Base-by-base conservation (phyloP, 2,329 filamentous ascomycete species). In the Rutstroemia sp. region DNA sequence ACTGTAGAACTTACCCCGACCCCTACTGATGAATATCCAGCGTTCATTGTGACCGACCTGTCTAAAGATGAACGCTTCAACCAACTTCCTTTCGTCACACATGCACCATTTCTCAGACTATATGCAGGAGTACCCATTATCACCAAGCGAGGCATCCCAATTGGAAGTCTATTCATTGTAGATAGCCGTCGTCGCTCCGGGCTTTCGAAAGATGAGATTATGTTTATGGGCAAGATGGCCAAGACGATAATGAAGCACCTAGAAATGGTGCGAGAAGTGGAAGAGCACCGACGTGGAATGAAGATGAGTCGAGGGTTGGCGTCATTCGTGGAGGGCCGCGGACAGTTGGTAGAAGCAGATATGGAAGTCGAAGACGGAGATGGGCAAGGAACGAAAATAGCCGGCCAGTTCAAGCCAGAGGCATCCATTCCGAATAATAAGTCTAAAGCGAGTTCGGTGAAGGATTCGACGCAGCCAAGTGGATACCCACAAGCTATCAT, bases 131-230 rank as follows among this genome's bases (percentile, higher is more conserved):
- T 68, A 1, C 69, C 69, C 9, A 38, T 70, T n/a, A 67, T 68
- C 3, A 69, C 69, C 5, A 66, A 67, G 30, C 62, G 62, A 30
- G 69, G 69, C 9, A 68, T 69, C 19, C 62, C 64, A 2, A 82
- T 88, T 57, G 85, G 85, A 19, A 79, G 78, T 25, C 79, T 84
- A 52, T 80, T 80, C 56, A 75, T 87, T 4, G 71, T 85, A 3
- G 83, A 86, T 61, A 77, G 79, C 30, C 72, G 72, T 14, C 75
- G 79, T 0, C 77, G 80, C 16, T 60, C 77, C 51, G 80, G 78
- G 0, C 63, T 87, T 6, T 72, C 72, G 5, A 61, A 71, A 0
- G 74, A 75, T 7, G 76, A 82, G 45, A 64, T 79, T 2, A 72
- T 75, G 19, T 84, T 83, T 51, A 73, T 87, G 69, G 78, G 79